Conservation (phyloP, 768 basidiomycete genomes). For the Russula brevipes region DNA sequence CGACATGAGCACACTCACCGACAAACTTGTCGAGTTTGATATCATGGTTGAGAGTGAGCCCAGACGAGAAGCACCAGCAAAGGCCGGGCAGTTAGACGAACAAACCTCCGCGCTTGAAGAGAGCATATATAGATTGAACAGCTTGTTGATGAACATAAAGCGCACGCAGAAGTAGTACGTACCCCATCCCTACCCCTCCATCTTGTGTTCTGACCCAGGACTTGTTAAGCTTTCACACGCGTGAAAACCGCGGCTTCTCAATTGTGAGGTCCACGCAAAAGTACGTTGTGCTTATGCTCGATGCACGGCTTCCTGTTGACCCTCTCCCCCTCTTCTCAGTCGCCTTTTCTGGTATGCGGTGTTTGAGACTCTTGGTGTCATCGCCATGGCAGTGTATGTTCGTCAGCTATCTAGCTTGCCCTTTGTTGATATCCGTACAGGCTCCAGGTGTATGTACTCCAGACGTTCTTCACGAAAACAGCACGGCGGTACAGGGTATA, state of each 20-base stretch:
- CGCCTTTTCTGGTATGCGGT: slow-evolving; percentile 93
- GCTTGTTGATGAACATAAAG: slow-evolving; percentile 84
- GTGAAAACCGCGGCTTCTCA: slow-evolving; percentile 91
- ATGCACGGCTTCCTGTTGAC: slow-evolving; percentile 3
- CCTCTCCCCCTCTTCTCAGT: slow-evolving; percentile 36
- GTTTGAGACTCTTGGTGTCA: slow-evolving; percentile 69
- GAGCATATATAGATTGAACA: slow-evolving; percentile 87
- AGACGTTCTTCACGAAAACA: slow-evolving; percentile 96
- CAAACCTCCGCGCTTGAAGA: slow-evolving; percentile 94
- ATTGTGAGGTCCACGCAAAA: slow-evolving; percentile 86
- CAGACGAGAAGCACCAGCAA: slow-evolving; percentile 80
- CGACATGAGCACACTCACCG: slow-evolving; percentile 90
- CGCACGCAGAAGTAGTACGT: slow-evolving; percentile 91
- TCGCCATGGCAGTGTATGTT: slow-evolving; percentile 85
- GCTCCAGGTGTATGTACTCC: slow-evolving; percentile 84
- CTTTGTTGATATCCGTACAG: slow-evolving; percentile 38
- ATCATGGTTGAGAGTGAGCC: slow-evolving; percentile 99
- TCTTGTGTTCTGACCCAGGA: not conserved
- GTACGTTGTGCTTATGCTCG: slow-evolving; percentile 37
- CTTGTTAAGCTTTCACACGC: slow-evolving; percentile 76
- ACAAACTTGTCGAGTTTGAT: slow-evolving; percentile 91
- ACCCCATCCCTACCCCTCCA: not conserved
- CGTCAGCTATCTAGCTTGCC: slow-evolving; percentile 8
- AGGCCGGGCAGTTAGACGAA: slow-evolving; percentile 81
- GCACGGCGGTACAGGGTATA: slow-evolving; percentile 87